A percentile compares a stretch with the other conserved stretches of the same genome.
These are phyloP conservation scores for Trypanosoma boissoni DNA, from an alignment of 208 protist genomes.

Conservation along the genomic window DNA sequence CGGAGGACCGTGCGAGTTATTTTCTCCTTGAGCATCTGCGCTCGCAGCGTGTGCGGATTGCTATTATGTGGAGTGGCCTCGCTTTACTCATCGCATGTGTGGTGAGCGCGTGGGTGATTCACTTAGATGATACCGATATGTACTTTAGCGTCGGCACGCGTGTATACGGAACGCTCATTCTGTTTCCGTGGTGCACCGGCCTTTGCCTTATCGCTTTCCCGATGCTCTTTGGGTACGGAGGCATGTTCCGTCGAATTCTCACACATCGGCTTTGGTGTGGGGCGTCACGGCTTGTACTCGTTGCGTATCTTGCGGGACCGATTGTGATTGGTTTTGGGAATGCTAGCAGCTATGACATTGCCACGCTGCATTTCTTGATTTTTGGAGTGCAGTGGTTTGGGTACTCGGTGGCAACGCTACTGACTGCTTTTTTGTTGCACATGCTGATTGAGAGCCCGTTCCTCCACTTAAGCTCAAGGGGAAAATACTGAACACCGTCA, in stretches of 20 bases:
- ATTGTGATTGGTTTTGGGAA: conserved; percentile 29
- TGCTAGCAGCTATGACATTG: conserved; percentile 9
- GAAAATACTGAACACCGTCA: conserved; percentile 26
- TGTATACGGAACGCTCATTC: conserved; percentile 23
- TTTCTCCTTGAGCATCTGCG: conserved; percentile 22
- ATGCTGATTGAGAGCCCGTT: conserved; percentile 28
- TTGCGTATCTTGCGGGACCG: conserved; percentile 21
- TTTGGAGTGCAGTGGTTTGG: conserved; percentile 20
- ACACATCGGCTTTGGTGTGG: conserved; percentile 34
- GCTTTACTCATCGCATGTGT: conserved; percentile 11
- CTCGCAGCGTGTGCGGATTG: conserved; percentile 14
- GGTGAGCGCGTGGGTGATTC: conserved; percentile 10
- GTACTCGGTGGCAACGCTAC: conserved; percentile 12
- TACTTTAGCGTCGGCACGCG: background rate
- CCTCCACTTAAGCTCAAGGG: conserved; percentile 25
- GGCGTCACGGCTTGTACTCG: conserved; percentile 21
- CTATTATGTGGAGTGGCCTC: conserved; percentile 19
- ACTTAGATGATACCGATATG: conserved; percentile 1
- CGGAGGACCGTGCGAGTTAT: conserved; percentile 25
- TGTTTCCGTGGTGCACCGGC: conserved; percentile 29
- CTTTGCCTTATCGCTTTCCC: conserved; percentile 17
- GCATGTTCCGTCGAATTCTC: conserved; percentile 18
- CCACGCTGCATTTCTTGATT: conserved; percentile 17
- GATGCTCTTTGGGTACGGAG: conserved; percentile 33
- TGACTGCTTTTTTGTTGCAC: conserved; percentile 26